phyloP scores from a whole-genome alignment of 345 rosid species.

The Salix brachista region DNA sequence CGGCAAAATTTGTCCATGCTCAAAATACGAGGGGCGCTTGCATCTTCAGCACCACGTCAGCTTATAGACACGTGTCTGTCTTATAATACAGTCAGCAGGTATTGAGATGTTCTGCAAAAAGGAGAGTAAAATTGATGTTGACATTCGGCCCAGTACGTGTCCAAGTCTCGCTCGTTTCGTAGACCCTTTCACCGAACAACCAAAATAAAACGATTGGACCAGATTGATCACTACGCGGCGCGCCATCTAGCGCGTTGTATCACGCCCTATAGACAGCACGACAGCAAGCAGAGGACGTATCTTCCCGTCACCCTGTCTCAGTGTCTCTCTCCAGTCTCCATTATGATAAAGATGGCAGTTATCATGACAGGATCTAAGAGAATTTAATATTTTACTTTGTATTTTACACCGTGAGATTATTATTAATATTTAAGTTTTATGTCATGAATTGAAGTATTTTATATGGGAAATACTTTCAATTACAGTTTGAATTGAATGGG shows the following conservation, averaged over 20 bases:
- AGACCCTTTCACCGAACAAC: conserved; percentile 23
- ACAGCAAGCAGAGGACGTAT: no score
- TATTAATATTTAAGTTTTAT: no score
- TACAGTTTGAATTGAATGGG: no score
- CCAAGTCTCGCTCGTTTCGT: conserved; percentile 17
- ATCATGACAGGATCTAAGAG: no score
- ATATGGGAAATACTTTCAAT: no score
- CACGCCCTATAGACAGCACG: background rate
- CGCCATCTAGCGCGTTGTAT: background rate
- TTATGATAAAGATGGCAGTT: no score
- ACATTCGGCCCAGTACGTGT: conserved; percentile 35
- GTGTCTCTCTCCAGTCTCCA: no score
- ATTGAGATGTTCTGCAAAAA: conserved; percentile 21
- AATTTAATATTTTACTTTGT: no score
- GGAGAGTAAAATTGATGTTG: conserved; percentile 6
- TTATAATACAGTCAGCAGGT: background rate
- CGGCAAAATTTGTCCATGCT: conserved; percentile 7
- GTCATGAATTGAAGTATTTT: no score
- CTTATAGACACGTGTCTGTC: conserved; percentile 40
- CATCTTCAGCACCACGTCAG: conserved; percentile 36
- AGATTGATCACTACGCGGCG: background rate
- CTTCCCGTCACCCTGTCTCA: no score
- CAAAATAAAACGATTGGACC: background rate
- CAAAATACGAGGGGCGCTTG: background rate
- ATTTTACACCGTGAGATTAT: no score